Evolutionary conservation across 202 grass and related monocot genomes (phyloP).

Genomic region (Alloteropsis angusta): DNA sequence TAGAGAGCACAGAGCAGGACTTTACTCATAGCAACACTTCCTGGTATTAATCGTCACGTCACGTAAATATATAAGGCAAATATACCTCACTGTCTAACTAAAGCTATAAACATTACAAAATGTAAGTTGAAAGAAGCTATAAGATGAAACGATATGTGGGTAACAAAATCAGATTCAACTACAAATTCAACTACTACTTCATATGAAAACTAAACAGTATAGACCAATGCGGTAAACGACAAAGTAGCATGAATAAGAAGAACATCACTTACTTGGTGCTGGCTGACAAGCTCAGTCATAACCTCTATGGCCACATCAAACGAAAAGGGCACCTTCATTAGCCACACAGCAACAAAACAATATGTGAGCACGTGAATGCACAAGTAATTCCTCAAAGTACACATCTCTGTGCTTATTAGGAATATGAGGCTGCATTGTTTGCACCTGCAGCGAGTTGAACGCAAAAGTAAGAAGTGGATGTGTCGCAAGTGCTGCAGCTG

Average conservation of each 20-base stretch:
- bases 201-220: neutral
- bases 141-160: neutral
- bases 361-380: conserved; percentile 27
- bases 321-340: conserved; percentile 53
- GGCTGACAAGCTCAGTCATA: conserved; percentile 81
- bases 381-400: conserved; percentile 11
- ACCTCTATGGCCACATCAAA: conserved; percentile 91
- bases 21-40: neutral
- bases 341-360: conserved; percentile 23
- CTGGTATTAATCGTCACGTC: neutral
- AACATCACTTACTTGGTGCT: conserved; percentile 59
- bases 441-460: conserved; percentile 88
- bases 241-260: neutral
- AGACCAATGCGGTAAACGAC: neutral
- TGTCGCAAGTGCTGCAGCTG: conserved; percentile 26
- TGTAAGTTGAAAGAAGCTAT: neutral
- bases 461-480: conserved; percentile 79
- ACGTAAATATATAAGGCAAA: neutral
- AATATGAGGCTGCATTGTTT: conserved; percentile 12
- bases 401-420: neutral
- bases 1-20: neutral
- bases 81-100: neutral
- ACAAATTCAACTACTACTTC: neutral
- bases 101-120: neutral
- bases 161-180: neutral